Percentiles rank a stretch among this genome's conserved stretches.
phyloP scores from a whole-genome alignment of 306 rosid genomes.

The Rosa lucieae region DNA sequence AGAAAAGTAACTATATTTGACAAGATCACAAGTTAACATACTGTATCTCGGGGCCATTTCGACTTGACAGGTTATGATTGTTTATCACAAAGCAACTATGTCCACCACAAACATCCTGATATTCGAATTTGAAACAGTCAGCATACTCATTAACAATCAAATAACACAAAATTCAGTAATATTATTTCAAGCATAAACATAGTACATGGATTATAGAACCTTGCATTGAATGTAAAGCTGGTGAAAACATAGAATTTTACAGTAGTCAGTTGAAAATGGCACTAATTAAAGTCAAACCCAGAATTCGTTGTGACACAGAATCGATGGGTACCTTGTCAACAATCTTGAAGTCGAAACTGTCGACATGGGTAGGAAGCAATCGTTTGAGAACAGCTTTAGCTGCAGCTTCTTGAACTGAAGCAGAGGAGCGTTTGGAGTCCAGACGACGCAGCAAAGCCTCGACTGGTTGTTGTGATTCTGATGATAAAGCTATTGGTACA shows the following conservation, averaged over 20 bases:
- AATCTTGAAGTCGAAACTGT: slow-evolving; percentile 64
- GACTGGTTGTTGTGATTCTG: slow-evolving; percentile 52
- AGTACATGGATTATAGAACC: background rate
- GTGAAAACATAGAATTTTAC: background rate
- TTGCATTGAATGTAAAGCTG: background rate
- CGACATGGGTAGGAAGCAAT: slow-evolving; percentile 67
- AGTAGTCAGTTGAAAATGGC: slow-evolving; percentile 18
- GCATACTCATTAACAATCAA: background rate
- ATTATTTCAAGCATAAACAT: background rate
- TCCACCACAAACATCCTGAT: slow-evolving; percentile 79
- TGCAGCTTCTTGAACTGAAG: slow-evolving; percentile 80
- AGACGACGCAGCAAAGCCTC: slow-evolving; percentile 59
- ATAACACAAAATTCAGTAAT: background rate
- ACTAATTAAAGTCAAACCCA: background rate
- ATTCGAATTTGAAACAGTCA: slow-evolving; percentile 7
- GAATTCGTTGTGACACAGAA: slow-evolving; percentile 4
- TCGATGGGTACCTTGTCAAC: slow-evolving; percentile 52
- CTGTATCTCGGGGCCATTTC: slow-evolving; percentile 62
- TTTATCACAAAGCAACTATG: slow-evolving; percentile 68
- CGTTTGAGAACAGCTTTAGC: slow-evolving; percentile 57
- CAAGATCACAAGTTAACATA: slow-evolving; percentile 33
- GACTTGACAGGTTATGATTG: slow-evolving; percentile 54
- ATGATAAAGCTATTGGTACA: slow-evolving; percentile 33
- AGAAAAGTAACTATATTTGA: background rate
- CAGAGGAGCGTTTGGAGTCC: slow-evolving; percentile 58